Evolutionary conservation across 371 early-diverging fungal genomes (phyloP).

Genomic region (Mucor saturninus): DNA sequence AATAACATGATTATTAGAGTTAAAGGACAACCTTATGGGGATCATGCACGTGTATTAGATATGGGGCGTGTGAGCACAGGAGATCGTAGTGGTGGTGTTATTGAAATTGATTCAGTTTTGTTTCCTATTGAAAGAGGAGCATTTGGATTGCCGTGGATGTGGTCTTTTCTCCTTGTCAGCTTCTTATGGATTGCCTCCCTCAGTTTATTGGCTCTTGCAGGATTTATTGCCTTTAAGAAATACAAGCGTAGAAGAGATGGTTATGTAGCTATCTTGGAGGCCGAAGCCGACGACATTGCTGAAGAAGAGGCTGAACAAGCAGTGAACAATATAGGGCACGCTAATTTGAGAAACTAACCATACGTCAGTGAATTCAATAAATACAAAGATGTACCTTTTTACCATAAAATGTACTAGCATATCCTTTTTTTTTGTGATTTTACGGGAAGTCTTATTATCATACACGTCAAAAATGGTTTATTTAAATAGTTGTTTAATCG

Average conservation of each 20-base stretch:
- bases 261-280: slow-evolving; percentile 20
- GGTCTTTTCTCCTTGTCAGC: slow-evolving; percentile 35
- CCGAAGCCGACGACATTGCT: slow-evolving; percentile 2
- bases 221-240: slow-evolving; percentile 13
- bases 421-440: too few relatives aligned
- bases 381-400: too few relatives aligned
- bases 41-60: slow-evolving; percentile 35
- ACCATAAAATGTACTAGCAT: too few relatives aligned
- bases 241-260: slow-evolving; percentile 26
- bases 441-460: too few relatives aligned
- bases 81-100: slow-evolving; percentile 39
- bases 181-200: slow-evolving; percentile 3
- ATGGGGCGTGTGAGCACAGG: slow-evolving; percentile 31
- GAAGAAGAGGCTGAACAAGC: slow-evolving; percentile 7
- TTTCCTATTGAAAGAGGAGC: slow-evolving; percentile 42
- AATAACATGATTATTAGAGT: slow-evolving; percentile 25
- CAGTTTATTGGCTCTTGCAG: neutral
- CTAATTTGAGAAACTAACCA: neutral
- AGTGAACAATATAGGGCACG: neutral
- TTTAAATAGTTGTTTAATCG: too few relatives aligned
- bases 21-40: slow-evolving; percentile 31
- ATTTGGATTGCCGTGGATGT: slow-evolving; percentile 42
- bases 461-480: too few relatives aligned
- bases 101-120: slow-evolving; percentile 46
- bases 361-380: too few relatives aligned